Conservation (phyloP, 2,329 filamentous ascomycete genomes). For the Sporothrix globosa region DNA sequence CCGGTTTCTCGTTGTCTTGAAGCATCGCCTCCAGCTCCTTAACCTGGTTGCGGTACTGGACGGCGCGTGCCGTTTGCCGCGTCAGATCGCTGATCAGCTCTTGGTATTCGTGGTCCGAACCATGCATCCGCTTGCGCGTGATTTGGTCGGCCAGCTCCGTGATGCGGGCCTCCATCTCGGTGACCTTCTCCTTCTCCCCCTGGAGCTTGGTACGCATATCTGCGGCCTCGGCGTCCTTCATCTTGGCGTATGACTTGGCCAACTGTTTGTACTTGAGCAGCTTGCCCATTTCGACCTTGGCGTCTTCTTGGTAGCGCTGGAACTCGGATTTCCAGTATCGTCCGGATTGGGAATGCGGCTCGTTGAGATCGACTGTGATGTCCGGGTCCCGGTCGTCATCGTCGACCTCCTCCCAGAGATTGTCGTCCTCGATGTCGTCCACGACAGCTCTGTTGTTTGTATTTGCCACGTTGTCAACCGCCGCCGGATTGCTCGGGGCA, state of each 20-base stretch:
- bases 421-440: conserved; percentile 42
- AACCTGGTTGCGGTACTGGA: conserved; percentile 62
- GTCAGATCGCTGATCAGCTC: conserved; percentile 58
- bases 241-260: conserved; percentile 76
- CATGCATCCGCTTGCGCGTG: conserved; percentile 45
- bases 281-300: conserved; percentile 73
- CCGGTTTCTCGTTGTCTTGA: conserved; percentile 44
- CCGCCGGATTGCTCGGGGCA: background rate
- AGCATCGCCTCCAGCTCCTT: conserved; percentile 60
- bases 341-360: conserved; percentile 74
- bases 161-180: conserved; percentile 65
- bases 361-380: conserved; percentile 70
- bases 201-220: conserved; percentile 67
- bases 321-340: conserved; percentile 81
- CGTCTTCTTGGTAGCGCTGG: conserved; percentile 71
- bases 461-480: conserved; percentile 30
- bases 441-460: conserved; percentile 30
- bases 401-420: conserved; percentile 59
- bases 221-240: conserved; percentile 73
- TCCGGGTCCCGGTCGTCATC: conserved; percentile 55
- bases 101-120: conserved; percentile 50
- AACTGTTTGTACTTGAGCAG: conserved; percentile 78
- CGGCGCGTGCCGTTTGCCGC: conserved; percentile 60
- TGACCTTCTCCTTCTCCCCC: conserved; percentile 68
- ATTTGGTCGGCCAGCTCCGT: conserved; percentile 64